Conservation (phyloP, 2,329 filamentous ascomycete genomes). For the Scytalidium sp. region DNA sequence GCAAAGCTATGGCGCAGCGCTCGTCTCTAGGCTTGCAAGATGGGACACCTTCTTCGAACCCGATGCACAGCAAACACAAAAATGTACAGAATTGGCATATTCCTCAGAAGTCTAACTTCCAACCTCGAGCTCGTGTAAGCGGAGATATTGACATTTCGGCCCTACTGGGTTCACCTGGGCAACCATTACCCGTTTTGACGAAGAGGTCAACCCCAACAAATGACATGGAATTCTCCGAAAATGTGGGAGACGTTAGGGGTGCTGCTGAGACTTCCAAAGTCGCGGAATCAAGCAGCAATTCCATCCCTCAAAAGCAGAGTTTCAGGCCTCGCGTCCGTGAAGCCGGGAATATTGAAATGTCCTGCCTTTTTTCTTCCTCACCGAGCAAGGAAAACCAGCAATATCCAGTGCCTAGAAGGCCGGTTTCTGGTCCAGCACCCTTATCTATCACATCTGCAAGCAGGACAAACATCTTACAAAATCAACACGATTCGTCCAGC, state of each 20-base stretch:
- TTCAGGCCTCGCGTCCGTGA: slow-evolving; percentile 23
- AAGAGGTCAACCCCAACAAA: slow-evolving; percentile 1
- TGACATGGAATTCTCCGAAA: too few relatives aligned
- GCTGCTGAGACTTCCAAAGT: background rate
- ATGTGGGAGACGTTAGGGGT: too few relatives aligned
- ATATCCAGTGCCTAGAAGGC: background rate
- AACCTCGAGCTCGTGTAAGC: slow-evolving; percentile 19
- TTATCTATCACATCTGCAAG: slow-evolving; percentile 12
- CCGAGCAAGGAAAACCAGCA: slow-evolving; percentile 8
- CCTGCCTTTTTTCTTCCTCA: slow-evolving; percentile 6
- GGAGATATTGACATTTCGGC: slow-evolving; percentile 21
- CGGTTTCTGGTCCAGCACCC: slow-evolving; percentile 6
- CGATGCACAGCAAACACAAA: background rate
- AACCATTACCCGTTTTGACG: slow-evolving; percentile 19
- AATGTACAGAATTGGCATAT: slow-evolving; percentile 15
- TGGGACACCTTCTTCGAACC: background rate
- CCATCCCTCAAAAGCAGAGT: slow-evolving; percentile 24
- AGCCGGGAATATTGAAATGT: slow-evolving; percentile 1
- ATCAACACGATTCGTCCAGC: background rate
- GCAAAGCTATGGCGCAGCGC: background rate
- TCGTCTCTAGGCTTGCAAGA: background rate
- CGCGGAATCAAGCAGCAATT: background rate
- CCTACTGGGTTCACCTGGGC: slow-evolving; percentile 23
- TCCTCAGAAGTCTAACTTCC: slow-evolving; percentile 28
- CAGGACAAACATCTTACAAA: slow-evolving; percentile 14